Percentiles rank a stretch among this genome's conserved stretches.
phyloP scores from a whole-genome alignment of 179 eudicot species.

The Carnegiea gigantea region DNA sequence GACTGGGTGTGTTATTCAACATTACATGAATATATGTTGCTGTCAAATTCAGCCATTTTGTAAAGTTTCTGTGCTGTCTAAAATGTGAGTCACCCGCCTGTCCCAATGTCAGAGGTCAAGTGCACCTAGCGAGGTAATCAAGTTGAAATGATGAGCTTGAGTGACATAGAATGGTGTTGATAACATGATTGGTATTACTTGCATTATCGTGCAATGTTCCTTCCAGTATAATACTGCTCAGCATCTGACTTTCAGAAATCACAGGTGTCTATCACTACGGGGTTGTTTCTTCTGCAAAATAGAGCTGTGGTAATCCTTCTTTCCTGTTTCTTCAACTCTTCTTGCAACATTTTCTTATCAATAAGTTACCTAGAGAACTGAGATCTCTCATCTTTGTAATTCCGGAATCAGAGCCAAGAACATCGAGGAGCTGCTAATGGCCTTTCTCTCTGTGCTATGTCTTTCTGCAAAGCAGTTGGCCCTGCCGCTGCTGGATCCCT shows the following conservation, averaged over 20 bases:
- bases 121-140: too few species aligned
- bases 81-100: too few species aligned
- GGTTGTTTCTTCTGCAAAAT: slow-evolving; percentile 61
- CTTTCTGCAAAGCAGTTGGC: slow-evolving; percentile 57
- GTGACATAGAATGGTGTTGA: too few species aligned
- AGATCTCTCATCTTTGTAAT: neutral
- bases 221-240: neutral
- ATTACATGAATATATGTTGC: neutral
- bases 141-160: too few species aligned
- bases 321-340: neutral
- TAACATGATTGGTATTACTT: neutral
- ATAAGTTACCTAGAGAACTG: neutral
- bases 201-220: neutral
- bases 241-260: neutral
- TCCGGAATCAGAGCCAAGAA: slow-evolving; percentile 45
- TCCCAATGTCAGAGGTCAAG: too few species aligned
- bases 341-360: neutral
- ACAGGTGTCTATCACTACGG: slow-evolving; percentile 60
- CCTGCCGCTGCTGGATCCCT: slow-evolving; percentile 67
- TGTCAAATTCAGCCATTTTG: neutral
- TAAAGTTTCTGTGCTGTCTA: too few species aligned
- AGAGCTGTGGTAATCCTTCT: slow-evolving; percentile 59
- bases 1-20: neutral
- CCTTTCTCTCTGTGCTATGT: slow-evolving; percentile 55
- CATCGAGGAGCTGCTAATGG: slow-evolving; percentile 83